Conservation (phyloP, 169 alveolate genomes). For the Cryptosporidium viatorum region DNA sequence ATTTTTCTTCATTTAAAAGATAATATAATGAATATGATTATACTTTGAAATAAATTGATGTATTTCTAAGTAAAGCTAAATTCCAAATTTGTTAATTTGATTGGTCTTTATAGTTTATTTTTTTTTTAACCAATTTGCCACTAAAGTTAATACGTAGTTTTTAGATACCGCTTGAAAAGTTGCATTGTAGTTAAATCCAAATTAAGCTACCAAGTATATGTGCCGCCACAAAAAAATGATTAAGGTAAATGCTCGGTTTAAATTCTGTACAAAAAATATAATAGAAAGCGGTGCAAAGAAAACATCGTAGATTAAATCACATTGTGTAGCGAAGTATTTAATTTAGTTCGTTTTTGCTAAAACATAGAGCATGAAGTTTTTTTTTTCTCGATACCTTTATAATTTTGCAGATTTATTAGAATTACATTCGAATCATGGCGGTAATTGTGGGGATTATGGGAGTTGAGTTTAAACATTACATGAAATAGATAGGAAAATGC, state of each 20-base stretch:
- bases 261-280: too few relatives aligned
- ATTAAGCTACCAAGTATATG: not conserved
- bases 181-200: slow-evolving; percentile 18
- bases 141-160: slow-evolving; percentile 11
- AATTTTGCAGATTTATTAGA: not conserved
- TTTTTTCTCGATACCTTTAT: too few relatives aligned
- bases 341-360: not conserved
- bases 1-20: not conserved
- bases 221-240: slow-evolving; percentile 5
- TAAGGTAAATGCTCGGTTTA: not conserved
- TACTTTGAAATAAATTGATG: not conserved
- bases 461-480: not conserved
- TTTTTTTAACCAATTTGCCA: not conserved
- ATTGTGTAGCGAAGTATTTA: too few relatives aligned
- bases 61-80: not conserved
- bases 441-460: not conserved
- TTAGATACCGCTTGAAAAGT: slow-evolving; percentile 34
- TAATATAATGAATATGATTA: not conserved
- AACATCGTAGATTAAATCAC: too few relatives aligned
- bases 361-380: not conserved
- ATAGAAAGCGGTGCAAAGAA: not conserved
- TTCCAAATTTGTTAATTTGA: not conserved
- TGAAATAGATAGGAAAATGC: not conserved
- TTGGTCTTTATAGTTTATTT: not conserved
- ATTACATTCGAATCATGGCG: not conserved